Percentiles rank a stretch among this genome's conserved stretches.
phyloP scores from a whole-genome alignment of 352 stramenopile genomes.

The Phytophthora aleatoria region DNA sequence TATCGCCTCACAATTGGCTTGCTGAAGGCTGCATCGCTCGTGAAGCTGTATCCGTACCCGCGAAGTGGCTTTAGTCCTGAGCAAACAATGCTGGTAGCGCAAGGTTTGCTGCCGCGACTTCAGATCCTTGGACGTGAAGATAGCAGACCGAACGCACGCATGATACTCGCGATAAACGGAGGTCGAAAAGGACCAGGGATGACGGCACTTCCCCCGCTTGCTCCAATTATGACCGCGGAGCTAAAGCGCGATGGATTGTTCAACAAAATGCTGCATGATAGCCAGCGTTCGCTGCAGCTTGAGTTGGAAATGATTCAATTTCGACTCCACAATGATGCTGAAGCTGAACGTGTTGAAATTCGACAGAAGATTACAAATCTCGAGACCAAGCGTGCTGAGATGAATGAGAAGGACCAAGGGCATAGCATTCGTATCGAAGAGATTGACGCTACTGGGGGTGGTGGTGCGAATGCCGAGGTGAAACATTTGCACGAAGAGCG shows the following conservation, averaged over 20 bases:
- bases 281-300: slow-evolving; percentile 30
- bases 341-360: slow-evolving; percentile 18
- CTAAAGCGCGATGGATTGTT: slow-evolving; percentile 26
- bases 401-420: slow-evolving; percentile 36
- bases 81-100: slow-evolving; percentile 51
- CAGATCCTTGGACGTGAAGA: slow-evolving; percentile 33
- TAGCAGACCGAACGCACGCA: slow-evolving; percentile 17
- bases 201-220: slow-evolving; percentile 26
- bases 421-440: slow-evolving; percentile 60
- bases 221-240: slow-evolving; percentile 23
- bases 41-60: slow-evolving; percentile 41
- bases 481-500: slow-evolving; percentile 44
- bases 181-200: slow-evolving; percentile 26
- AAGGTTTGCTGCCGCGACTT: slow-evolving; percentile 40
- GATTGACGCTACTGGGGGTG: slow-evolving; percentile 54
- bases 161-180: slow-evolving; percentile 44
- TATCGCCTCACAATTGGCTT: slow-evolving; percentile 49
- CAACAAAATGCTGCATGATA: slow-evolving; percentile 48
- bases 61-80: slow-evolving; percentile 50
- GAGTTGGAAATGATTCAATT: slow-evolving; percentile 31
- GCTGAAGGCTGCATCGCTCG: slow-evolving; percentile 45
- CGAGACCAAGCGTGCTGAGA: slow-evolving; percentile 24
- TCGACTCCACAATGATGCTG: slow-evolving; percentile 16
- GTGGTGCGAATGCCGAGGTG: slow-evolving; percentile 14
- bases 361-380: slow-evolving; percentile 19